These are phyloP conservation scores for Panicum virgatum DNA, from an alignment of 202 grass and related monocot genomes.

Conservation along the genomic window DNA sequence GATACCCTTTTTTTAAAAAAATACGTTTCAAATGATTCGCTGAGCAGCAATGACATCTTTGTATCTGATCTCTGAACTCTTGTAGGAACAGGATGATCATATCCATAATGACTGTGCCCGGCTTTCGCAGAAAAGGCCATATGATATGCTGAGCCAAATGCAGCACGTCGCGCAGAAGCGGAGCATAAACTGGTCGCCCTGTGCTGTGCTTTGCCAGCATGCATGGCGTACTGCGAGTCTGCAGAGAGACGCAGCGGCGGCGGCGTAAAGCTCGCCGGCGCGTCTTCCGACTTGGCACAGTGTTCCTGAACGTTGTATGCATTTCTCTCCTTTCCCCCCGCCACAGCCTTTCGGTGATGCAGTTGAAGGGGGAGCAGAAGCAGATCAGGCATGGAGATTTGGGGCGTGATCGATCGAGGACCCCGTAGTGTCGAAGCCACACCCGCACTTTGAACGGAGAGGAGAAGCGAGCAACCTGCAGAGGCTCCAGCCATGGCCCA, in stretches of 20 bases:
- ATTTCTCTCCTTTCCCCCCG: too few relatives aligned
- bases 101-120: not conserved
- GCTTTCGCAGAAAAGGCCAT: not conserved
- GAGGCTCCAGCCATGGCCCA: too few relatives aligned
- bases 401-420: not conserved
- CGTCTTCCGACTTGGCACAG: constrained; percentile 6
- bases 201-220: not conserved
- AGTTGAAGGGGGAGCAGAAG: not conserved
- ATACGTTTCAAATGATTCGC: too few relatives aligned
- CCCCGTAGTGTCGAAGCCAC: not conserved
- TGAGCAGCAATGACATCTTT: not conserved
- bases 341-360: not conserved
- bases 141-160: not conserved
- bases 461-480: not conserved
- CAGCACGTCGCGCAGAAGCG: not conserved
- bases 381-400: not conserved
- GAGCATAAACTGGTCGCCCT: not conserved
- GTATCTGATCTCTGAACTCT: not conserved
- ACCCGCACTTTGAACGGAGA: too few relatives aligned
- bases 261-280: constrained; percentile 17
- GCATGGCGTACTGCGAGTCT: not conserved
- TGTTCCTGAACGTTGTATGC: not conserved
- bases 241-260: constrained; percentile 17
- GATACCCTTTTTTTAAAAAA: too few relatives aligned
- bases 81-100: not conserved